These are phyloP conservation scores for Epichloe hybrida DNA, from an alignment of 2,329 filamentous ascomycete species.

Conservation along the genomic window DNA sequence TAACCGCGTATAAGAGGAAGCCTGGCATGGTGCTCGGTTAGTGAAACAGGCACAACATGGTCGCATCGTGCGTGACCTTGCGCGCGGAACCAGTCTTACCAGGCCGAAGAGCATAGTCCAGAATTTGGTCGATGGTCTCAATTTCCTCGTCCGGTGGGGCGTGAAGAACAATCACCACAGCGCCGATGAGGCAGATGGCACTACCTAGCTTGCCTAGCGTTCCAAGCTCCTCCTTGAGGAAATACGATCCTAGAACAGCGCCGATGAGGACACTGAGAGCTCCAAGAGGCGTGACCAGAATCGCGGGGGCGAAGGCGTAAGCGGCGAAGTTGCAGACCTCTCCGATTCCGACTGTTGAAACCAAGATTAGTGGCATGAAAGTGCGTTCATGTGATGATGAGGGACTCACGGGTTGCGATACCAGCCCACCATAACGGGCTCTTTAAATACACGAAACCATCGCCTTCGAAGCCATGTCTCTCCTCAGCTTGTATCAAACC, in stretches of 20 bases:
- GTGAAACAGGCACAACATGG: background rate
- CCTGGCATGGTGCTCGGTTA: slow-evolving; percentile 35
- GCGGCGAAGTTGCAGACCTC: slow-evolving; percentile 96
- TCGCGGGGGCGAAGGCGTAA: slow-evolving; percentile 97
- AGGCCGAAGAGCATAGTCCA: slow-evolving; percentile 80
- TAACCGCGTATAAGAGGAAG: slow-evolving; percentile 74
- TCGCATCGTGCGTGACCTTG: background rate
- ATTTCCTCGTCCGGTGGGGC: slow-evolving; percentile 90
- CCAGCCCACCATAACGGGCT: slow-evolving; percentile 98
- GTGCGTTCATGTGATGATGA: background rate
- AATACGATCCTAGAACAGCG: slow-evolving; percentile 88
- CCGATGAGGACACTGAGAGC: slow-evolving; percentile 91
- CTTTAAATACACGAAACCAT: slow-evolving; percentile 85
- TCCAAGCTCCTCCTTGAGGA: slow-evolving; percentile 82
- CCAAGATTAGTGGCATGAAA: background rate
- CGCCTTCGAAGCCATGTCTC: slow-evolving; percentile 89
- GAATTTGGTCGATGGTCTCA: slow-evolving; percentile 78
- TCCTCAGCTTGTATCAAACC: slow-evolving; percentile 84
- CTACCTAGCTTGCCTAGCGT: slow-evolving; percentile 85
- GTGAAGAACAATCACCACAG: slow-evolving; percentile 94
- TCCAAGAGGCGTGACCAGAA: slow-evolving; percentile 88
- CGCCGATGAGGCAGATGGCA: slow-evolving; percentile 89
- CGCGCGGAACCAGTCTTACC: slow-evolving; percentile 39
- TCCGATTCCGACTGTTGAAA: slow-evolving; percentile 63
- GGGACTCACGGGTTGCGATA: slow-evolving; percentile 64